phyloP scores from a whole-genome alignment of 2,329 filamentous ascomycete species.

The Penicillium sp. region DNA sequence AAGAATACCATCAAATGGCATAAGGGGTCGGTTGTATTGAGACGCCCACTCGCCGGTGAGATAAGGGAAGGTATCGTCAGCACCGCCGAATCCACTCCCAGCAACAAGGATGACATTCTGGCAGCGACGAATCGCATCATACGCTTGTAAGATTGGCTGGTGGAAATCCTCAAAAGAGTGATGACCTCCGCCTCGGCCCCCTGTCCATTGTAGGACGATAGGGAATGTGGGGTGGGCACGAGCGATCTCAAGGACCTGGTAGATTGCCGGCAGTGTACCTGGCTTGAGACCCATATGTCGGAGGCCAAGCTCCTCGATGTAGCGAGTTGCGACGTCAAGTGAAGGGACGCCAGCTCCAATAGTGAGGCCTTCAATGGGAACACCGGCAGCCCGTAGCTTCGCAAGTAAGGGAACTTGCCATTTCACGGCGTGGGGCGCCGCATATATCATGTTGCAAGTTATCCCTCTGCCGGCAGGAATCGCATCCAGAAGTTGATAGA shows the following conservation, averaged over 20 bases:
- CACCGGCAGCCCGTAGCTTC: constrained; percentile 65
- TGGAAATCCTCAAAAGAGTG: constrained; percentile 96
- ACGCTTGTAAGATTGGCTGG: constrained; percentile 84
- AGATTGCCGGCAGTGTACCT: constrained; percentile 80
- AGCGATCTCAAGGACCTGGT: constrained; percentile 84
- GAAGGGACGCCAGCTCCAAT: constrained; percentile 92
- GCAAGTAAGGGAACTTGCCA: constrained; percentile 50
- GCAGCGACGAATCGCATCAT: constrained; percentile 75
- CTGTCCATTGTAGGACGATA: constrained; percentile 88
- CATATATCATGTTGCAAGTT: constrained; percentile 50
- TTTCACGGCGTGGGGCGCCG: constrained; percentile 46
- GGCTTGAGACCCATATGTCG: constrained; percentile 96
- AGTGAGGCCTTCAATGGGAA: constrained; percentile 84
- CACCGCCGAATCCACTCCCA: constrained; percentile 83
- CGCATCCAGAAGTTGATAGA: constrained; percentile 31
- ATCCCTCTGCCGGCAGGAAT: constrained; percentile 55
- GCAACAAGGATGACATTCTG: constrained; percentile 84
- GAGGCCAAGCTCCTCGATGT: constrained; percentile 84
- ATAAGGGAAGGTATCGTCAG: constrained; percentile 88
- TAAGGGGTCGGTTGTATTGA: constrained; percentile 67
- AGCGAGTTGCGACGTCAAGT: constrained; percentile 85
- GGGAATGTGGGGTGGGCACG: constrained; percentile 88
- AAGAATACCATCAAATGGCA: constrained; percentile 89
- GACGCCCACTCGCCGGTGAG: constrained; percentile 85
- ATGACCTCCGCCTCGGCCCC: constrained; percentile 86